Conservation (phyloP, 106 monocot genomes). For the Vanilla planifolia region DNA sequence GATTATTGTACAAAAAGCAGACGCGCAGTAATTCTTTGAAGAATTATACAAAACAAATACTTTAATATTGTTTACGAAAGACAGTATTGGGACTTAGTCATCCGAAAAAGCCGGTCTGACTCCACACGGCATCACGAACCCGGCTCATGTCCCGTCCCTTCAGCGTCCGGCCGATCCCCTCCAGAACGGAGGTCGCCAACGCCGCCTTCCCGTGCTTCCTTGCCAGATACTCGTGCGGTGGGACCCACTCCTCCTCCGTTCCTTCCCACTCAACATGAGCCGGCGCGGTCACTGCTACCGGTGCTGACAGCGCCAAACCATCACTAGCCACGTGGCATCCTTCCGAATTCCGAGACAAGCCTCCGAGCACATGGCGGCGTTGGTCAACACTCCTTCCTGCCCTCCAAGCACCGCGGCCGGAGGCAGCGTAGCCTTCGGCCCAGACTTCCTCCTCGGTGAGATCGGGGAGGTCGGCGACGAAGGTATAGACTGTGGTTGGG, state of each 20-base stretch:
- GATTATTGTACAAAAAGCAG: no score
- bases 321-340: slow-evolving; percentile 7
- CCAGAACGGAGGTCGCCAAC: slow-evolving; percentile 41
- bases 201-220: slow-evolving; percentile 17
- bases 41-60: no score
- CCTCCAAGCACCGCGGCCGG: background rate
- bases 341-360: no score
- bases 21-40: no score
- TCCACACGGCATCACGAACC: slow-evolving; percentile 74
- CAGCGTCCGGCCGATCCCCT: slow-evolving; percentile 68
- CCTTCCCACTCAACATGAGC: slow-evolving; percentile 3
- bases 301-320: slow-evolving; percentile 15
- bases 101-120: slow-evolving; percentile 63
- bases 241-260: slow-evolving; percentile 34
- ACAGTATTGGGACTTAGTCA: slow-evolving; percentile 20
- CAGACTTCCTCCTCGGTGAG: slow-evolving; percentile 57
- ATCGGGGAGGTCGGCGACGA: slow-evolving; percentile 43
- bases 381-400: background rate
- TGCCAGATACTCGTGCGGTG: slow-evolving; percentile 62
- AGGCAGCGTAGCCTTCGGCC: background rate
- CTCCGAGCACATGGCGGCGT: no score
- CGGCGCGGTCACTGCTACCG: slow-evolving; percentile 14
- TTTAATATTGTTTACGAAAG: no score
- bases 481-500: no score
- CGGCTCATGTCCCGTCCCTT: slow-evolving; percentile 77